Conservation (phyloP, 106 monocot genomes). For the Allium cepa region DNA sequence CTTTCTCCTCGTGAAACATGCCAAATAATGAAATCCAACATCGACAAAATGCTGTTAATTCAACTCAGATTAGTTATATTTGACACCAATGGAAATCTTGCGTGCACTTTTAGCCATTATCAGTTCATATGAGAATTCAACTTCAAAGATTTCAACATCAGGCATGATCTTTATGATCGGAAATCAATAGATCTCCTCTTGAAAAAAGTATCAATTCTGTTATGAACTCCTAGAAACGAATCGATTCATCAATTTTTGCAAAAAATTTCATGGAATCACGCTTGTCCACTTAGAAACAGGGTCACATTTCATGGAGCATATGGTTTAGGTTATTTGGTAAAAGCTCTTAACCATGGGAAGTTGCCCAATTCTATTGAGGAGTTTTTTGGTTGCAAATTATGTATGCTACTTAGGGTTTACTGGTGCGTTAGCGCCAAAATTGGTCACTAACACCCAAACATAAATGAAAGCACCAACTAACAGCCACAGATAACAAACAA, state of each 20-base stretch:
- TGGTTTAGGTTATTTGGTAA: no score
- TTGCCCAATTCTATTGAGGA: no score
- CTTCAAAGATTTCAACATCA: neutral
- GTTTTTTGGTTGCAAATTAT: no score
- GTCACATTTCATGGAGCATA: no score
- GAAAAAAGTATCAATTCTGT: constrained; percentile 23
- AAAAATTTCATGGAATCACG: no score
- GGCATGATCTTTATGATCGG: neutral
- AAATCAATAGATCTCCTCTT: constrained; percentile 25
- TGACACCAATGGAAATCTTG: constrained; percentile 4
- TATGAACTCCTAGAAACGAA: constrained; percentile 11
- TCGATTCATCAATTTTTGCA: constrained; percentile 21
- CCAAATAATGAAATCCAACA: neutral
- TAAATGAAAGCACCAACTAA: no score
- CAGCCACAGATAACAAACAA: no score
- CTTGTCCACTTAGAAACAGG: no score
- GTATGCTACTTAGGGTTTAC: no score
- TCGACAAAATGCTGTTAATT: neutral
- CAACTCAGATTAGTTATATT: neutral
- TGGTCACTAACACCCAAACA: no score
- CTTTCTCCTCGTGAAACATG: neutral
- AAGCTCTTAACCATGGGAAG: no score
- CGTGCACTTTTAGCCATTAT: neutral
- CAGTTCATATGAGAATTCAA: neutral
- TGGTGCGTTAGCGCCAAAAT: no score